A percentile compares a stretch with the other conserved stretches of the same genome.
Evolutionary conservation across 495 filamentous ascomycete species (phyloP).

Genomic region (Bacidia gigantensis): DNA sequence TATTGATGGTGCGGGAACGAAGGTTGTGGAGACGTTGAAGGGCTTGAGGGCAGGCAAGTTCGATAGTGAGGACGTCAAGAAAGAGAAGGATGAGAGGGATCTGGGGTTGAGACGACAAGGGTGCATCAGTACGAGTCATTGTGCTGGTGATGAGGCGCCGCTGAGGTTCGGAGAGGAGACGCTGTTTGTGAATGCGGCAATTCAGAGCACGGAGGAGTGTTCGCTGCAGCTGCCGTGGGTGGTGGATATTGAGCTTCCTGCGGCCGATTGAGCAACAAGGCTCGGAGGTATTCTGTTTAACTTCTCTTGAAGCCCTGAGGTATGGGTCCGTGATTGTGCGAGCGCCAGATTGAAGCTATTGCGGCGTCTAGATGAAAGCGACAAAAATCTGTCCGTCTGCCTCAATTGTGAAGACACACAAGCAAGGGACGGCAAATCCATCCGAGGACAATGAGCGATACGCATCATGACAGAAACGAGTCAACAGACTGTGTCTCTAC

Average conservation of each 20-base stretch:
- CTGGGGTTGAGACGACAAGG: constrained; percentile 7
- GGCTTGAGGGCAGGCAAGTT: constrained; percentile 13
- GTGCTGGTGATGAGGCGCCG: constrained; percentile 19
- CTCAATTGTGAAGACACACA: no score
- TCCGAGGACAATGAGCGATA: no score
- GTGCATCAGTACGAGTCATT: constrained; percentile 24
- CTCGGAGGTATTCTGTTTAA: no score
- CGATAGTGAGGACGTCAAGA: neutral
- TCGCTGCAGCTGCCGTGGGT: constrained; percentile 37
- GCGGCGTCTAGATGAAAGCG: no score
- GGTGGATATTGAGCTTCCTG: constrained; percentile 38
- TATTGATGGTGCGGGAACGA: constrained; percentile 35
- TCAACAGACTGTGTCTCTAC: no score
- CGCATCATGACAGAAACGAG: no score
- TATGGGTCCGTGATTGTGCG: no score
- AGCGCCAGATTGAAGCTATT: no score
- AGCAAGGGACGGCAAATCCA: no score
- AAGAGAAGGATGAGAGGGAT: constrained; percentile 5
- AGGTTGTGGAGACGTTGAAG: constrained; percentile 28
- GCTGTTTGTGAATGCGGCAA: constrained; percentile 53
- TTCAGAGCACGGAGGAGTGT: constrained; percentile 26
- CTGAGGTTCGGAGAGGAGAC: constrained; percentile 35
- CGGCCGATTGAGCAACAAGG: neutral
- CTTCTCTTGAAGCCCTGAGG: no score
- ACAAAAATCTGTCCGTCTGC: no score